Evolutionary conservation across 2,329 filamentous ascomycete genomes (phyloP).

Genomic region (Pseudogymnoascus sp.): DNA sequence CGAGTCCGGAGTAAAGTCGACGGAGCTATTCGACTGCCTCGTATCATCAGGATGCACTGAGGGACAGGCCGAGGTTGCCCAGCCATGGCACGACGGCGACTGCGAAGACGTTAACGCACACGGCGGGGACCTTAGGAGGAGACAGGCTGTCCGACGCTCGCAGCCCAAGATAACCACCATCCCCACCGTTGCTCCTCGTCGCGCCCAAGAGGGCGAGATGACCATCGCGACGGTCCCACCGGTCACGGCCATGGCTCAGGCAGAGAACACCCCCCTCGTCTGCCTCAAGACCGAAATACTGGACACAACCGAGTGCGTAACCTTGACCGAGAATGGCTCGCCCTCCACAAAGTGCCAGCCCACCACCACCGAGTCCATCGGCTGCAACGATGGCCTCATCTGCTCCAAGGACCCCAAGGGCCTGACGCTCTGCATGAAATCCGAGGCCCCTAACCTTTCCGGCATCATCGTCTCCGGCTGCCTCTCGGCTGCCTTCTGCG

Average conservation of each 20-base stretch:
- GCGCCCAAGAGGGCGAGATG: not conserved
- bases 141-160: not conserved
- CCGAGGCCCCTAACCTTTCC: not conserved
- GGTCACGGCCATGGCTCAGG: not conserved
- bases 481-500: not conserved
- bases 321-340: not conserved
- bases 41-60: not conserved
- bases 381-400: conserved; percentile 3
- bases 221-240: not conserved
- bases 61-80: not conserved
- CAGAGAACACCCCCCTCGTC: not conserved
- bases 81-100: not conserved
- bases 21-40: not conserved
- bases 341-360: not conserved
- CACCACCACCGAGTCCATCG: not conserved
- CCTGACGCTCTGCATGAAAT: not conserved
- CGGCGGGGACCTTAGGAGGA: not conserved
- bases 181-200: conserved; percentile 1
- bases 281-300: not conserved
- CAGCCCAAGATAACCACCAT: not conserved
- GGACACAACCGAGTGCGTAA: not conserved
- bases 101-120: not conserved
- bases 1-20: not conserved
- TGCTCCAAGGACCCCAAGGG: not conserved
- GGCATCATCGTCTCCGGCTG: not conserved